Base-by-base conservation (phyloP, 140 eudicot species). In the Stevia rebaudiana region DNA sequence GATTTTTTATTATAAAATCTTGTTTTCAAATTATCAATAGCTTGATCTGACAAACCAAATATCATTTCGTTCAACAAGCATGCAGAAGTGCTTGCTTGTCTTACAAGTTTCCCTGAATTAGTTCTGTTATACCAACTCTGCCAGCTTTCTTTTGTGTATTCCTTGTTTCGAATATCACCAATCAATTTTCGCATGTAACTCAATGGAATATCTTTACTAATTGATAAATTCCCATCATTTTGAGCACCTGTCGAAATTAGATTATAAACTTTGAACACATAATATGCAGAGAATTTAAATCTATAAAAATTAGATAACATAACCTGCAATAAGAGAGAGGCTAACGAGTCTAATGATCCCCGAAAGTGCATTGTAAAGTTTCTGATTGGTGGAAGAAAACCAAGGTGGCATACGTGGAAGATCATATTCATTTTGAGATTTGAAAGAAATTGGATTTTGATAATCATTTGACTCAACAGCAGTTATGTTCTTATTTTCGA, bases 351-450 rank as follows among this genome's bases (percentile, higher is more conserved):
- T 83, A 56, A 91, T 79, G 63, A 91, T 78, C 77, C 87, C 83
- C 8, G 89, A 84, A 7, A 91, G 82, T 61, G 85, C 71, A 41
- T 67, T 77, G 73, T 91, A 91, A 65, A 91, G 81, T 76, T 91
- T 87, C 53, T 80, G 84, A 65, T 85, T 75, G 70, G 83, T 82
- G 60, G 80, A 79, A 70, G 85, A 23, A 65, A 91, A 84, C 98
- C 98, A 91, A 68, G 98, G 98, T 19, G 98, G 98, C 87, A 91
- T 74, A 74, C 91, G 81, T 18, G 96, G 98, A 48, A 91, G 89
- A 81, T 85, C 84, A 60, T 74, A 81, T 61, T 82, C 89, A 30
- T 71, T 71, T 22, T 70, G 73, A 6, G 71, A 54, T 21, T 74
- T 68, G 12, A 21, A 41, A 59, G 55, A 47, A 8, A 49, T 72